Percentiles rank a stretch among this genome's conserved stretches.
Conservation (phyloP, 140 eudicot genomes). For the Stevia rebaudiana region DNA sequence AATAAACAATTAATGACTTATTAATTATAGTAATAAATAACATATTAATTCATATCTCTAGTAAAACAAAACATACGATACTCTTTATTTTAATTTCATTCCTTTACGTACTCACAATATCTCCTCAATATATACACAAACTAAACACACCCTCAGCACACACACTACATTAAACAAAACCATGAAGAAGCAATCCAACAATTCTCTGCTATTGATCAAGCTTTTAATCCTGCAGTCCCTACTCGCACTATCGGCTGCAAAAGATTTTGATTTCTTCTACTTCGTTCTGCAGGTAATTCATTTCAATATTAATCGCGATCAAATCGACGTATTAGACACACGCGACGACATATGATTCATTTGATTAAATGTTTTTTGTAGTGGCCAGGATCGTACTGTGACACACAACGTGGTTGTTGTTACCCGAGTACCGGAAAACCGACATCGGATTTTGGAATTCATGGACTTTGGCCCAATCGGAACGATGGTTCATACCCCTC, state of each 20-base stretch:
- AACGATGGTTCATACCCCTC: conserved; percentile 50
- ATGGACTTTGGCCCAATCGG: conserved; percentile 59
- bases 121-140: conserved; percentile 12
- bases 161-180: neutral
- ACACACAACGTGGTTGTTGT: conserved; percentile 42
- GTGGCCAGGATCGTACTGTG: conserved; percentile 71
- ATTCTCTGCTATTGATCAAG: conserved; percentile 19
- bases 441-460: conserved; percentile 47
- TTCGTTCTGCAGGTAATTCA: conserved; percentile 48
- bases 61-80: conserved; percentile 8
- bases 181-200: conserved; percentile 14
- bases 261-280: conserved; percentile 60
- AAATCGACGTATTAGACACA: too few relatives aligned
- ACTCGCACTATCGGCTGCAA: conserved; percentile 32
- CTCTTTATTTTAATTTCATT: conserved; percentile 19
- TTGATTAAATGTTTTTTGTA: conserved; percentile 7
- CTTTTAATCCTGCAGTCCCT: conserved; percentile 29
- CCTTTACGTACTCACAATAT: neutral
- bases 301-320: neutral
- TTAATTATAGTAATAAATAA: neutral
- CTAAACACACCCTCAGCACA: conserved; percentile 18
- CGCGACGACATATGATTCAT: neutral
- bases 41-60: neutral
- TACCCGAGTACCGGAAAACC: conserved; percentile 59
- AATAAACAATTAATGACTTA: neutral